These are phyloP conservation scores for Stereocaulon alpinum DNA, from an alignment of 495 filamentous ascomycete genomes.

Conservation along the genomic window DNA sequence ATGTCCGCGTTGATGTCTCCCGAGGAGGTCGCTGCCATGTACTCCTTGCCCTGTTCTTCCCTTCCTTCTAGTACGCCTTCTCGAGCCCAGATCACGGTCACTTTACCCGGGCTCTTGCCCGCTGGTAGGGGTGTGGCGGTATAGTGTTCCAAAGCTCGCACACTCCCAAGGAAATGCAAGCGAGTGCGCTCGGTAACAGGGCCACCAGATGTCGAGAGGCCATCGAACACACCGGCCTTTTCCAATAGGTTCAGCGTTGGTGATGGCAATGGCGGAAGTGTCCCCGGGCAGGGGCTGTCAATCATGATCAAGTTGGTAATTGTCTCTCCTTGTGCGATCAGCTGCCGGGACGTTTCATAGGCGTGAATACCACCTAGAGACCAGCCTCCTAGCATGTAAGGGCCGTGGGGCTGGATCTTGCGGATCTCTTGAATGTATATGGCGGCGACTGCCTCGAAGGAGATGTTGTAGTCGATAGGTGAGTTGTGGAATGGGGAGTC, in stretches of 20 bases:
- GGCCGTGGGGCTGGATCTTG: conserved; percentile 60
- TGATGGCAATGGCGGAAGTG: conserved; percentile 51
- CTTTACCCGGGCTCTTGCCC: conserved; percentile 23
- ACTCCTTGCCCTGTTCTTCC: conserved; percentile 7
- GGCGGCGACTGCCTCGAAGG: conserved; percentile 43
- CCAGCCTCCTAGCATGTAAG: conserved; percentile 62
- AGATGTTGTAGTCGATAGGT: conserved; percentile 40
- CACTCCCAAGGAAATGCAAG: conserved; percentile 52
- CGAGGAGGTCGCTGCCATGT: conserved; percentile 1
- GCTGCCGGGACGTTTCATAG: conserved; percentile 66
- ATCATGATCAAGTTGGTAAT: conserved; percentile 58
- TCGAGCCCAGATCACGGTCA: conserved; percentile 52
- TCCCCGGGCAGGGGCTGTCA: conserved; percentile 41
- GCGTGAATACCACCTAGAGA: conserved; percentile 79
- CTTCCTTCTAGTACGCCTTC: conserved; percentile 43
- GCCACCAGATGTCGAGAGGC: conserved; percentile 24
- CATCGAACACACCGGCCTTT: conserved; percentile 53
- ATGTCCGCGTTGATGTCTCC: conserved; percentile 6
- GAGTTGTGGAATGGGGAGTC: conserved; percentile 38
- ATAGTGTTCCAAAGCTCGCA: conserved; percentile 51
- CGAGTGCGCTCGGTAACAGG: conserved; percentile 22
- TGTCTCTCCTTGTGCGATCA: conserved; percentile 52
- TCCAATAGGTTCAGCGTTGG: conserved; percentile 56
- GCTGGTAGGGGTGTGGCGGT: conserved; percentile 35
- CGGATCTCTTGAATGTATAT: conserved; percentile 55